These are phyloP conservation scores for Sclerotinia borealis DNA, from an alignment of 2,329 filamentous ascomycete genomes.

Conservation along the genomic window DNA sequence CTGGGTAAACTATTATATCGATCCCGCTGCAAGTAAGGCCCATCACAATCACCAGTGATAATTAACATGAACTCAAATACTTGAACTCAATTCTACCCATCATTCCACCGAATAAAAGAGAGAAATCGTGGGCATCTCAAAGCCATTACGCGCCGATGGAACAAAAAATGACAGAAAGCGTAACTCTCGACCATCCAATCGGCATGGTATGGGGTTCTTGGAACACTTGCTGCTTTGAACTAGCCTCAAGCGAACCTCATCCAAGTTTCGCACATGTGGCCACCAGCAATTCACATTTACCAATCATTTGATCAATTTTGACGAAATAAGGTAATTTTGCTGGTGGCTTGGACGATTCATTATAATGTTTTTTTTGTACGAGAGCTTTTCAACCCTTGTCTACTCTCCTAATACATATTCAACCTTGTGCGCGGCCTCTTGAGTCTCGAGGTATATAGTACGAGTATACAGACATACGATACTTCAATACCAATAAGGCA, in stretches of 20 bases:
- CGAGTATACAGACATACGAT: not conserved
- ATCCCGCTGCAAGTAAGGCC: not conserved
- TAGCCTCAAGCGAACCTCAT: not conserved
- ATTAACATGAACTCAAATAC: not conserved
- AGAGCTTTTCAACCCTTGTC: not conserved
- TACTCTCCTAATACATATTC: not conserved
- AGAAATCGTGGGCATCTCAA: not conserved
- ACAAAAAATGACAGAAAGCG: not conserved
- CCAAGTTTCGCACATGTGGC: not conserved
- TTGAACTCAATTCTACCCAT: not conserved
- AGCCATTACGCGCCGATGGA: conserved; percentile 8
- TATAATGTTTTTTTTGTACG: not conserved
- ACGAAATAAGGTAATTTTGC: not conserved
- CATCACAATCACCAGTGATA: not conserved
- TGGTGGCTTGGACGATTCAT: not conserved
- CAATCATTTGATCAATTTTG: not conserved
- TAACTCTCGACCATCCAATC: conserved; percentile 22
- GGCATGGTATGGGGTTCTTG: conserved; percentile 18
- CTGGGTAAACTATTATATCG: conserved; percentile 9
- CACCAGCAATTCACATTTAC: not conserved
- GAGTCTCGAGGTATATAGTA: not conserved
- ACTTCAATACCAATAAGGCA: not conserved
- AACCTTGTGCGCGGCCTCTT: not conserved
- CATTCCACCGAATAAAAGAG: not conserved
- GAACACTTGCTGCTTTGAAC: conserved; percentile 30